A percentile compares a stretch with the other conserved stretches of the same genome.
Evolutionary conservation across 2,329 filamentous ascomycete species (phyloP).

Genomic region (Penicillium sp.): DNA sequence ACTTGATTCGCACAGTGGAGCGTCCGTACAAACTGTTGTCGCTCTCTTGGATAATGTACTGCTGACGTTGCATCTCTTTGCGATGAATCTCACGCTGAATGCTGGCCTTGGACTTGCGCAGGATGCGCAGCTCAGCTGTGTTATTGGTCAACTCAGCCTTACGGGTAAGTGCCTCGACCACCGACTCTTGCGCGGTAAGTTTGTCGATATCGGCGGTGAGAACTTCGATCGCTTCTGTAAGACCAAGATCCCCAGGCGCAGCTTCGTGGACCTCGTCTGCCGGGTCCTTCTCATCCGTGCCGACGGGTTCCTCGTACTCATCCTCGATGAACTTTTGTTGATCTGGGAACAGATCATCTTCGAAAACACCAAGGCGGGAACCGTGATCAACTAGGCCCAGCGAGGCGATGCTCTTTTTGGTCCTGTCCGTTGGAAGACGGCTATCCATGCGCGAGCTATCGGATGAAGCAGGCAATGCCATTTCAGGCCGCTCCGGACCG

Average conservation of each 20-base stretch:
- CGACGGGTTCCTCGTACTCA: slow-evolving; percentile 74
- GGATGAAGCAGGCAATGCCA: slow-evolving; percentile 65
- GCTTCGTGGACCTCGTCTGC: slow-evolving; percentile 90
- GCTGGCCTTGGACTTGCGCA: slow-evolving; percentile 92
- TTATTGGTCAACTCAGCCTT: slow-evolving; percentile 99
- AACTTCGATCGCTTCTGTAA: slow-evolving; percentile 88
- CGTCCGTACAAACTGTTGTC: slow-evolving; percentile 96
- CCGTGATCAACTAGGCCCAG: slow-evolving; percentile 86
- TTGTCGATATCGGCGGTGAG: slow-evolving; percentile 92
- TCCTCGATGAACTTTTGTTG: slow-evolving; percentile 80
- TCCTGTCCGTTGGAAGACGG: slow-evolving; percentile 49
- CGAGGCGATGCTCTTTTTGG: slow-evolving; percentile 86
- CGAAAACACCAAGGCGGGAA: slow-evolving; percentile 88
- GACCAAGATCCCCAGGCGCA: slow-evolving; percentile 87
- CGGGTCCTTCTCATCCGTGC: slow-evolving; percentile 62
- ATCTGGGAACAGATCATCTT: slow-evolving; percentile 91
- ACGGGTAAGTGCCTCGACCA: slow-evolving; percentile 85
- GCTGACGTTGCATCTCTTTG: slow-evolving; percentile 93
- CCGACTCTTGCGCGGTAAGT: slow-evolving; percentile 81
- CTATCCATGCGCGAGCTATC: slow-evolving; percentile 57
- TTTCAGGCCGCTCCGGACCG: slow-evolving; percentile 54
- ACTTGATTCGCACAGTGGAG: slow-evolving; percentile 85
- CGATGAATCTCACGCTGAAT: slow-evolving; percentile 87
- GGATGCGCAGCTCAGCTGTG: slow-evolving; percentile 84
- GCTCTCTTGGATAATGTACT: slow-evolving; percentile 96